These are phyloP conservation scores for Piloderma croceum DNA, from an alignment of 768 basidiomycete species.

Conservation along the genomic window DNA sequence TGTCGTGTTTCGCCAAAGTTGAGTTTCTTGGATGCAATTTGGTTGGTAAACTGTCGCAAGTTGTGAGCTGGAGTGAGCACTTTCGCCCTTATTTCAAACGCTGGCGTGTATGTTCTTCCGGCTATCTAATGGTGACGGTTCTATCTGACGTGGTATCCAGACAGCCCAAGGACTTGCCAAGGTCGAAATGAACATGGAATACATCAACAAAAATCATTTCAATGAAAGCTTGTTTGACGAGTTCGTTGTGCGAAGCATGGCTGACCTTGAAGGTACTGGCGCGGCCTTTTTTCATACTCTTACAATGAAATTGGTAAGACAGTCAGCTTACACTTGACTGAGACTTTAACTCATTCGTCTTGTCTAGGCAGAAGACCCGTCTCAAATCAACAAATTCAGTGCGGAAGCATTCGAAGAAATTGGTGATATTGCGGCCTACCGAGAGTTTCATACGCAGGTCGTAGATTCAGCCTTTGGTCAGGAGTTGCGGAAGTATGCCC, in stretches of 20 bases:
- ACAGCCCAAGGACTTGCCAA: conserved; percentile 3
- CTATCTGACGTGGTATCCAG: neutral
- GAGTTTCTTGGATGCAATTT: conserved; percentile 3
- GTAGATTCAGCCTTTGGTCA: conserved; percentile 4
- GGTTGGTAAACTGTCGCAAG: conserved; percentile 4
- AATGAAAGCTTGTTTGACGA: neutral
- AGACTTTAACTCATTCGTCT: too few relatives aligned
- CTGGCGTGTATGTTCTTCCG: neutral
- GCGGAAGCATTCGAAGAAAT: conserved; percentile 8
- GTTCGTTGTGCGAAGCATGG: too few relatives aligned
- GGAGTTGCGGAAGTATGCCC: conserved; percentile 2
- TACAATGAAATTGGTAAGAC: too few relatives aligned
- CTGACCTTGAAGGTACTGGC: too few relatives aligned
- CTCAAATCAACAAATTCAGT: conserved; percentile 4
- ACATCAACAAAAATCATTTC: neutral
- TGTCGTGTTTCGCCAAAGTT: neutral
- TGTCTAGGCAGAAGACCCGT: neutral
- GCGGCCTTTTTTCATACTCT: too few relatives aligned
- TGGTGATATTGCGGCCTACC: conserved; percentile 10
- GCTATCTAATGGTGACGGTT: neutral
- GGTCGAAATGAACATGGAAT: conserved; percentile 2
- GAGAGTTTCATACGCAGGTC: conserved; percentile 6
- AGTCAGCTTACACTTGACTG: too few relatives aligned
- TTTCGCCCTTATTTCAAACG: neutral
- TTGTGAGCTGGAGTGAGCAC: neutral